Evolutionary conservation across 2,329 filamentous ascomycete genomes (phyloP).

Genomic region (Colletotrichum horii): DNA sequence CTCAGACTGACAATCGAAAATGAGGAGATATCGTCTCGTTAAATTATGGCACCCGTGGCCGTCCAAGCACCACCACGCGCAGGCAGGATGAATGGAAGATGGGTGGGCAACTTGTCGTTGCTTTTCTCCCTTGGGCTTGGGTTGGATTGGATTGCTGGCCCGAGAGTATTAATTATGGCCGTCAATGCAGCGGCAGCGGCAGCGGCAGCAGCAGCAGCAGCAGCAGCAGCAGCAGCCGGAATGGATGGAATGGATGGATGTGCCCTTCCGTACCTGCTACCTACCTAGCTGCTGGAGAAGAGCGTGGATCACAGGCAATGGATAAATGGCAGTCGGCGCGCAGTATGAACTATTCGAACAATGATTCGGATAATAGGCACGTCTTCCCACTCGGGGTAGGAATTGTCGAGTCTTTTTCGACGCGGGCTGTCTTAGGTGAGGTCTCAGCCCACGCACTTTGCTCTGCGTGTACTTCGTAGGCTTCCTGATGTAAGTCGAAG

Average conservation of each 20-base stretch:
- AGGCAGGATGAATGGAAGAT: not conserved
- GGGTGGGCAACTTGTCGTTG: not conserved
- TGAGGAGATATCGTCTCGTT: constrained; percentile 6
- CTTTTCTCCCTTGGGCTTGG: constrained; percentile 8
- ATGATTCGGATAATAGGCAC: not conserved
- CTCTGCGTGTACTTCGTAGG: not conserved
- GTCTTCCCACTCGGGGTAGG: not conserved
- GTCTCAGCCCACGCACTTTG: constrained; percentile 4
- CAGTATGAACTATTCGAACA: not conserved
- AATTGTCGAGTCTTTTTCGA: not conserved
- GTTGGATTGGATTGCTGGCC: constrained; percentile 5
- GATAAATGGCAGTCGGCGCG: not conserved
- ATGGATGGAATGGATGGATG: not conserved
- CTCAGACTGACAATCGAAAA: not conserved
- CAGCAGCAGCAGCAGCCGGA: not conserved
- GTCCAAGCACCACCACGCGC: constrained; percentile 16
- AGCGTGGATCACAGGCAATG: not conserved
- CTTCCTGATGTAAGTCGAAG: constrained; percentile 4
- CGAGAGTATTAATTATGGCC: not conserved
- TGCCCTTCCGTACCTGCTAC: not conserved
- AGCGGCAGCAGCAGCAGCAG: not conserved
- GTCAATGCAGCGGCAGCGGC: not conserved
- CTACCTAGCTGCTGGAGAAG: not conserved
- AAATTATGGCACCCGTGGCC: not conserved
- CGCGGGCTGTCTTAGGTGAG: not conserved